phyloP scores from a whole-genome alignment of 495 filamentous ascomycete genomes.

The Parathielavia appendiculata region DNA sequence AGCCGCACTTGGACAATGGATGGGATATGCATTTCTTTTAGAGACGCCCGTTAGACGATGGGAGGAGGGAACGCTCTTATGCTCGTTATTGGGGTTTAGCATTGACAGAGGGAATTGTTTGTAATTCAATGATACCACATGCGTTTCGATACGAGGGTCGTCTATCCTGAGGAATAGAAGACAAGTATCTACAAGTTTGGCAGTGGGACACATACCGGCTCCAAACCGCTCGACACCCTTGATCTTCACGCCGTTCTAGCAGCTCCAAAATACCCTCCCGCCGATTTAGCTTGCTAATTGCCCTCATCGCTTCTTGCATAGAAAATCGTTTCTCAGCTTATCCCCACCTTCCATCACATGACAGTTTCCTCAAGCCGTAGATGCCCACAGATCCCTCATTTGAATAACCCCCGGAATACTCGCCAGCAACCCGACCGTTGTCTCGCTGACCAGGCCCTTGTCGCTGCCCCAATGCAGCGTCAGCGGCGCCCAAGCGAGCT shows the following conservation, averaged over 20 bases:
- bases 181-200: background rate
- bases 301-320: background rate
- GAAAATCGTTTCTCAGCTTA: background rate
- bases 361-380: constrained; percentile 27
- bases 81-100: background rate
- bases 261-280: too few species aligned
- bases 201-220: background rate
- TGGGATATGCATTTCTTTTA: too few species aligned
- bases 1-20: too few species aligned
- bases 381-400: constrained; percentile 61
- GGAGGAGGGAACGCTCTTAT: background rate
- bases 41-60: background rate
- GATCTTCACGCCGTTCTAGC: too few species aligned
- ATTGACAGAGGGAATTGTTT: background rate
- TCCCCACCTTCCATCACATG: background rate
- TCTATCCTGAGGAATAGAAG: background rate
- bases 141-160: background rate
- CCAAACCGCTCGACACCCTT: too few species aligned
- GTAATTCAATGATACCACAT: constrained; percentile 18
- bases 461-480: constrained; percentile 79
- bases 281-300: too few species aligned
- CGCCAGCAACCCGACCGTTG: constrained; percentile 58
- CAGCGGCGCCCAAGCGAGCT: constrained; percentile 53
- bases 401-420: constrained; percentile 60
- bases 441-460: constrained; percentile 57